Conservation (phyloP, 2,329 filamentous ascomycete species). For the Pestalotiopsis sp. region DNA sequence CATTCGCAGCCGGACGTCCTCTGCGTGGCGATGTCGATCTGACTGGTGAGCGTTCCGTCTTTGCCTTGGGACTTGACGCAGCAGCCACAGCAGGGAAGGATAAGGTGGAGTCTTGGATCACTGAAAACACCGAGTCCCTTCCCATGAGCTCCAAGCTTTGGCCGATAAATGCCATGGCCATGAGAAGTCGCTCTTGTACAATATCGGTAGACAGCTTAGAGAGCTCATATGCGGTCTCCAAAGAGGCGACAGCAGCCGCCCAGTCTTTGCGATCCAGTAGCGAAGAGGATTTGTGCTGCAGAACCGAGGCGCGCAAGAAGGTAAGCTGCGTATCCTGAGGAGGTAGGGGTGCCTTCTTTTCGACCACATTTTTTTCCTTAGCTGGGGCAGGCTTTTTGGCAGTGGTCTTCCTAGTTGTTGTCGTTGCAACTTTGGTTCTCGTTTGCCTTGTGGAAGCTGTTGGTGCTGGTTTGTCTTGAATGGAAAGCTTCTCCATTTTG, state of each 20-base stretch:
- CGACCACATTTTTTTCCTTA: constrained; percentile 17
- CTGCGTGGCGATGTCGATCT: constrained; percentile 39
- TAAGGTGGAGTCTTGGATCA: constrained; percentile 89
- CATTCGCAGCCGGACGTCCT: constrained; percentile 22
- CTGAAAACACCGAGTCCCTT: constrained; percentile 81
- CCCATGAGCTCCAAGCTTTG: constrained; percentile 74
- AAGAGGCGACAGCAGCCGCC: constrained; percentile 55
- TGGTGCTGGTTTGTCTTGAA: constrained; percentile 30
- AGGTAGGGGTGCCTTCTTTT: constrained; percentile 14
- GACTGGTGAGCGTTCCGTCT: constrained; percentile 35
- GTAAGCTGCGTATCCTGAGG: constrained; percentile 35
- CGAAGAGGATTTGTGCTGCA: constrained; percentile 45
- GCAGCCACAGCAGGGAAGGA: constrained; percentile 73
- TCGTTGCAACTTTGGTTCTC: constrained; percentile 20
- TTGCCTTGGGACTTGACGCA: constrained; percentile 35
- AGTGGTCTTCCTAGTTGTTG: constrained; percentile 24
- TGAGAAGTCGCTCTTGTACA: constrained; percentile 58
- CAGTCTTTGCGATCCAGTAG: constrained; percentile 56
- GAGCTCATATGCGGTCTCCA: constrained; percentile 51
- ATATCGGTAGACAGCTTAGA: constrained; percentile 41
- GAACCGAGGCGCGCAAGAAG: constrained; percentile 39
- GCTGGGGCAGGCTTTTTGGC: constrained; percentile 29
- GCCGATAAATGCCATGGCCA: constrained; percentile 68
- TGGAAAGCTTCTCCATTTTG: constrained; percentile 35
- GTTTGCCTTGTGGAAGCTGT: constrained; percentile 21